A percentile compares a stretch with the other conserved stretches of the same genome.
These are phyloP conservation scores for Ramaria sp. DNA, from an alignment of 768 basidiomycete species.

Conservation along the genomic window DNA sequence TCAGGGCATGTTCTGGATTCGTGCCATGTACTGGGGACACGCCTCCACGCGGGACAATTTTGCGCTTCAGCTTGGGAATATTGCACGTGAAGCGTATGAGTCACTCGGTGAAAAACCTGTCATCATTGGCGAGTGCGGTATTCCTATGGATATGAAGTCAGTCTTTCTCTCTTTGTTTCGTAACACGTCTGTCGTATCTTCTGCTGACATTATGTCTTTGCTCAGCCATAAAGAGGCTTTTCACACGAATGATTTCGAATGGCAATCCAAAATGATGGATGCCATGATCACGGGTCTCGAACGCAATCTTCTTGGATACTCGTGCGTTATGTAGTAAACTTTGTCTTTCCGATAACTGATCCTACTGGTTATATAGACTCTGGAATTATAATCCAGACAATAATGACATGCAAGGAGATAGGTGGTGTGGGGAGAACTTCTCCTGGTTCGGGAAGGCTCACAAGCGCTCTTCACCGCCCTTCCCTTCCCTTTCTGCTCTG, in stretches of 20 bases:
- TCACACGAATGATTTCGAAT: constrained; percentile 56
- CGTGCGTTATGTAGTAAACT: constrained; percentile 38
- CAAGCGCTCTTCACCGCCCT: constrained; percentile 32
- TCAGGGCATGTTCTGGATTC: constrained; percentile 78
- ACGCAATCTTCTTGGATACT: constrained; percentile 66
- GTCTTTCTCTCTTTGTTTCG: constrained; percentile 18
- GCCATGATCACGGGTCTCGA: constrained; percentile 81
- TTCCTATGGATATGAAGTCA: constrained; percentile 97
- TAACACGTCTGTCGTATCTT: neutral
- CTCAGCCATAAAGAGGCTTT: constrained; percentile 63
- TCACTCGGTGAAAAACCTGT: constrained; percentile 75
- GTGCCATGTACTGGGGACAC: constrained; percentile 83
- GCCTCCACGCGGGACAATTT: constrained; percentile 75
- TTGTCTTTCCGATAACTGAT: neutral
- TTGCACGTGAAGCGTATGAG: constrained; percentile 58
- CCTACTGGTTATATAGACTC: constrained; percentile 34
- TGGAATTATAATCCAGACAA: constrained; percentile 96
- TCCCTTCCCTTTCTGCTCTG: constrained; percentile 30
- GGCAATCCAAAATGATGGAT: constrained; percentile 93
- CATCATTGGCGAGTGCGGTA: constrained; percentile 84
- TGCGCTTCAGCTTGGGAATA: constrained; percentile 65
- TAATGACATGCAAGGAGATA: constrained; percentile 64
- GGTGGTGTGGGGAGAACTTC: constrained; percentile 97
- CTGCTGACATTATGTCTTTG: neutral
- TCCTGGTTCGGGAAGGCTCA: constrained; percentile 59